Evolutionary conservation across 345 rosid genomes (phyloP).

Genomic region (Punica granatum): DNA sequence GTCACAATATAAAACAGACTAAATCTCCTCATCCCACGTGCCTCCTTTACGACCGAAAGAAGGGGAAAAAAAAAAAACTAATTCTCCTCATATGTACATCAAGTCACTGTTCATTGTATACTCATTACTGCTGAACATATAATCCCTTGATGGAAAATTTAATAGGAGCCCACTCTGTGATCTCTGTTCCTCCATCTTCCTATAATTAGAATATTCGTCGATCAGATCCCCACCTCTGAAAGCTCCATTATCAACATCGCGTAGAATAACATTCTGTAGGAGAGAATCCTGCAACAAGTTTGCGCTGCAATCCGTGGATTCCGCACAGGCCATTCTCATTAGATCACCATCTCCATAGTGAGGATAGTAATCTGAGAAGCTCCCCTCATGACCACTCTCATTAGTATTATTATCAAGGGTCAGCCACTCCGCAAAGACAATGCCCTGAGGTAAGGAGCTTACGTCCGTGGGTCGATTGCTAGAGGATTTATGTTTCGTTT

Average conservation of each 20-base stretch:
- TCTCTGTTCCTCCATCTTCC: not conserved
- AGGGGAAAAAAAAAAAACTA: no score
- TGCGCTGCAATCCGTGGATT: not conserved
- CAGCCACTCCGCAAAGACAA: slow-evolving; percentile 77
- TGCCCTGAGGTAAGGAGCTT: slow-evolving; percentile 32
- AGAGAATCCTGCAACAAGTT: slow-evolving; percentile 8
- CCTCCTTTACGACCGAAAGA: no score
- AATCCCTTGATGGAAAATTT: not conserved
- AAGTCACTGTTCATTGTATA: not conserved
- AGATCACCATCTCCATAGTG: not conserved
- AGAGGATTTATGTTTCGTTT: not conserved
- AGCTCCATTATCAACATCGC: not conserved
- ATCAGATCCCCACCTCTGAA: not conserved
- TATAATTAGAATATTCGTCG: not conserved
- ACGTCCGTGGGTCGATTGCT: not conserved
- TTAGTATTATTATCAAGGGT: slow-evolving; percentile 16
- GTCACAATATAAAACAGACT: not conserved
- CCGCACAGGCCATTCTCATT: not conserved
- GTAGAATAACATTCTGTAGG: not conserved
- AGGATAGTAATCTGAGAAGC: not conserved
- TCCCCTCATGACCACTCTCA: not conserved
- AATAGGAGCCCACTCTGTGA: not conserved
- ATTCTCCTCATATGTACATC: not conserved
- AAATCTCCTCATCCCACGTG: no score
- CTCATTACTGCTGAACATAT: not conserved